Percentiles rank a stretch among this genome's conserved stretches.
phyloP scores from a whole-genome alignment of 768 basidiomycete species.

The Mycena filopes region DNA sequence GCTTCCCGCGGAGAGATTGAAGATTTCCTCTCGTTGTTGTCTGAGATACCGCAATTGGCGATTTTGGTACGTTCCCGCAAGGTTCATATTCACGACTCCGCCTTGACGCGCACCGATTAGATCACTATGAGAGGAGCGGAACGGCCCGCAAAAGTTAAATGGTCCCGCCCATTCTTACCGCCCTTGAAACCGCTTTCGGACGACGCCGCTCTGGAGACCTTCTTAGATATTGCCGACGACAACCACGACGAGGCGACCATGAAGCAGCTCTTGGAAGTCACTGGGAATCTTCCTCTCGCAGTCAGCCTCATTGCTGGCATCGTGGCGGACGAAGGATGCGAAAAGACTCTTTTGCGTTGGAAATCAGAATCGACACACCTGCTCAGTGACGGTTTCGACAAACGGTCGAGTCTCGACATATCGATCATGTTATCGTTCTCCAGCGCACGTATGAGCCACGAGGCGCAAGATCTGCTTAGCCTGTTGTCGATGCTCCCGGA shows the following conservation, averaged over 20 bases:
- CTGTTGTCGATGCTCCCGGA: slow-evolving; percentile 15
- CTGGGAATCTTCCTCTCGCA: slow-evolving; percentile 17
- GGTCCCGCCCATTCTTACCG: slow-evolving; percentile 16
- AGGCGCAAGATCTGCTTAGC: slow-evolving; percentile 14
- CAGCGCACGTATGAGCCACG: slow-evolving; percentile 17
- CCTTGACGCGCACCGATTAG: not conserved
- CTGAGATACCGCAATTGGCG: slow-evolving; percentile 2
- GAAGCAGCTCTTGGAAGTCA: slow-evolving; percentile 4
- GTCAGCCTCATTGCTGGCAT: slow-evolving; percentile 17
- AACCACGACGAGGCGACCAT: not conserved
- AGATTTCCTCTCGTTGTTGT: slow-evolving; percentile 9
- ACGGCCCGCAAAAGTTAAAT: slow-evolving; percentile 9
- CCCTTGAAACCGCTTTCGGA: slow-evolving; percentile 13
- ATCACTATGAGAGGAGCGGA: slow-evolving; percentile 22
- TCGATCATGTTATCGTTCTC: slow-evolving; percentile 21
- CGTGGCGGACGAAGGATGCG: slow-evolving; percentile 15
- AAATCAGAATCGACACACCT: not conserved
- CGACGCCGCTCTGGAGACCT: slow-evolving; percentile 9
- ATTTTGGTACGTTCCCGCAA: slow-evolving; percentile 6
- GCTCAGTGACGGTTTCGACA: slow-evolving; percentile 22
- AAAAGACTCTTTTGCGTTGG: slow-evolving; percentile 3
- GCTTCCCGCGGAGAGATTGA: slow-evolving; percentile 5
- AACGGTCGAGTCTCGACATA: slow-evolving; percentile 20
- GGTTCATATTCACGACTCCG: too few species aligned
- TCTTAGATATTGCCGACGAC: slow-evolving; percentile 16